These are phyloP conservation scores for Ajuga chamaepitys DNA, from an alignment of 257 asterid species.

Conservation along the genomic window DNA sequence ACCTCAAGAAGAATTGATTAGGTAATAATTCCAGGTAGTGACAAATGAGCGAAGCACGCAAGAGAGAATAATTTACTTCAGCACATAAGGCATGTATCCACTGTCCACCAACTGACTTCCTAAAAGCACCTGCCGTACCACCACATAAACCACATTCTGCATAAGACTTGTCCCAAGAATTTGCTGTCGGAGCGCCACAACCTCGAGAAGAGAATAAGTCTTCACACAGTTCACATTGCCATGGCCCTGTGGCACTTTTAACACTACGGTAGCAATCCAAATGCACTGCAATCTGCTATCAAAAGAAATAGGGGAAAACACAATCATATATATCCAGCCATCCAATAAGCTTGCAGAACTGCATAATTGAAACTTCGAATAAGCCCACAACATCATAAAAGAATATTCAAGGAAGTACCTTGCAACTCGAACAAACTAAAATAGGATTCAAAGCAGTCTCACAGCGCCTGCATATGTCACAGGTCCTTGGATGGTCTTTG, in stretches of 20 bases:
- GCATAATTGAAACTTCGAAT: not conserved
- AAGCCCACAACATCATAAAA: not conserved
- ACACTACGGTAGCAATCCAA: conserved; percentile 89
- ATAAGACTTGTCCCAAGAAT: conserved; percentile 65
- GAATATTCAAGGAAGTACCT: conserved; percentile 39
- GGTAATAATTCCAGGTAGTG: conserved; percentile 4
- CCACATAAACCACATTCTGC: conserved; percentile 97
- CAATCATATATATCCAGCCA: not conserved
- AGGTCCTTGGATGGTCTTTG: conserved; percentile 62
- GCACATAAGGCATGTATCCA: conserved; percentile 99
- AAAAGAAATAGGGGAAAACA: not conserved
- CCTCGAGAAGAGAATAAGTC: conserved; percentile 50
- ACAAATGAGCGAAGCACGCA: conserved; percentile 12
- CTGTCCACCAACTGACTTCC: conserved; percentile 80
- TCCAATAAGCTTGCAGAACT: conserved; percentile 1
- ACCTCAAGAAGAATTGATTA: conserved; percentile 9
- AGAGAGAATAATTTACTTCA: conserved; percentile 55
- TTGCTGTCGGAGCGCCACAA: conserved; percentile 46
- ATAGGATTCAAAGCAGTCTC: conserved; percentile 80
- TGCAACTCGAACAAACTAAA: conserved; percentile 88
- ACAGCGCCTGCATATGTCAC: conserved; percentile 78
- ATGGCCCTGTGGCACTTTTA: conserved; percentile 68
- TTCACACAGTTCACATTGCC: conserved; percentile 97
- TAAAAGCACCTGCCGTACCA: conserved; percentile 95
- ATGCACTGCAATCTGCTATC: conserved; percentile 82